Percentiles rank a stretch among this genome's conserved stretches.
Conservation (phyloP, 2,329 filamentous ascomycete species). For the Gaeumannomyces tritici region DNA sequence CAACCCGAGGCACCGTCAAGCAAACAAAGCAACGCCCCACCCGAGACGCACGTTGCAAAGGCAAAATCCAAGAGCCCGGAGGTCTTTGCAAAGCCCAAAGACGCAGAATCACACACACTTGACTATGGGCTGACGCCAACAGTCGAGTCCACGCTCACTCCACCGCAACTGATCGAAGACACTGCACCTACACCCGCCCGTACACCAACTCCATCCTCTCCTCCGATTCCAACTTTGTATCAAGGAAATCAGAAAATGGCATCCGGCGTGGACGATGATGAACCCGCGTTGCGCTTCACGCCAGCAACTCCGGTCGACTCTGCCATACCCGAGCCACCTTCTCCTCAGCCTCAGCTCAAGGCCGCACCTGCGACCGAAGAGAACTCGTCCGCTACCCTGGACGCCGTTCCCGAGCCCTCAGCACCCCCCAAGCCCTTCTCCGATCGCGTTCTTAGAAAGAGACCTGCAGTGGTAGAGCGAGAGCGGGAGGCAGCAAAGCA, state of each 20-base stretch:
- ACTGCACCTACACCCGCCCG: neutral
- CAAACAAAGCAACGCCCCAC: neutral
- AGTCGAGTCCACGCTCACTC: neutral
- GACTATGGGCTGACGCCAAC: neutral
- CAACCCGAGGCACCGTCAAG: neutral
- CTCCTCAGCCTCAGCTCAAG: neutral
- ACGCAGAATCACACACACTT: neutral
- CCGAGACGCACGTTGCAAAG: neutral
- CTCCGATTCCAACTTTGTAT: neutral
- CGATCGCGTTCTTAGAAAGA: neutral
- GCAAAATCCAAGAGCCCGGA: neutral
- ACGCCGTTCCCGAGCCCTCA: neutral
- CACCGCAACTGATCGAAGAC: neutral
- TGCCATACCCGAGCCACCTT: neutral
- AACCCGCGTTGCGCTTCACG: neutral
- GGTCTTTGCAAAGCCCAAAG: neutral
- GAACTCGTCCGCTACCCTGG: neutral
- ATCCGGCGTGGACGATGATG: neutral
- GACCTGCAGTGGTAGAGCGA: neutral
- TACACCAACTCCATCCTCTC: slow-evolving; percentile 1
- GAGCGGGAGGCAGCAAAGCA: neutral
- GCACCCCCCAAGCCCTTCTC: neutral
- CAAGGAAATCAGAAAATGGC: neutral
- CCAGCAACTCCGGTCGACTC: slow-evolving; percentile 1
- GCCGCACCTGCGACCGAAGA: neutral